Evolutionary conservation across 768 basidiomycete species (phyloP).

Genomic region (Suillus clintonianus): DNA sequence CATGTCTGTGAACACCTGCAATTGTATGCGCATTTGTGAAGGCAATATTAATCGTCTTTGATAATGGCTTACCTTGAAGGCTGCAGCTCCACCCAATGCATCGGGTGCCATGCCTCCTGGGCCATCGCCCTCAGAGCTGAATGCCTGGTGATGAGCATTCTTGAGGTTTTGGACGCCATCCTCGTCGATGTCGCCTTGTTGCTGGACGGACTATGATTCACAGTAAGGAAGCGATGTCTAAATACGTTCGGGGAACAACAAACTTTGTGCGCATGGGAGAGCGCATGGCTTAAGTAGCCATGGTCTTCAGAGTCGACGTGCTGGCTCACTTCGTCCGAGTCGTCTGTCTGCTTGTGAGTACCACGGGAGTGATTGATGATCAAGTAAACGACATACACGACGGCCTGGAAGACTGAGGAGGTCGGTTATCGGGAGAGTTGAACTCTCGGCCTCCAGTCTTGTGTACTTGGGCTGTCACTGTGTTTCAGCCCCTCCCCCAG

Average conservation of each 20-base stretch:
- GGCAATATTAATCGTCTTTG: no score
- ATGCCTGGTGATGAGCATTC: slow-evolving; percentile 62
- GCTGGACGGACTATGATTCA: slow-evolving; percentile 30
- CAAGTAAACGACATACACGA: slow-evolving; percentile 21
- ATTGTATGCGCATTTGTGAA: slow-evolving; percentile 11
- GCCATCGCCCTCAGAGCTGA: slow-evolving; percentile 41
- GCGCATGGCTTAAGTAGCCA: slow-evolving; percentile 52
- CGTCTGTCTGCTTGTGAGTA: slow-evolving; percentile 43
- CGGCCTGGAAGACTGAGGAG: slow-evolving; percentile 16
- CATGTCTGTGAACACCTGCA: slow-evolving; percentile 54
- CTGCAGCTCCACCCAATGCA: slow-evolving; percentile 76
- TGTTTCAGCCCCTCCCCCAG: no score
- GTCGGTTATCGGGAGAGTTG: slow-evolving; percentile 54
- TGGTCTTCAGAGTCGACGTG: slow-evolving; percentile 44
- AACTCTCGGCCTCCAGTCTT: slow-evolving; percentile 69
- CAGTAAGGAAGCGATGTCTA: not conserved
- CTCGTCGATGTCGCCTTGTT: slow-evolving; percentile 64
- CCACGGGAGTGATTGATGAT: not conserved
- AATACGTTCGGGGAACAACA: slow-evolving; percentile 5
- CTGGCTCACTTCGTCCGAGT: slow-evolving; percentile 62
- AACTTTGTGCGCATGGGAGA: slow-evolving; percentile 54
- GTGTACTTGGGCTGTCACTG: slow-evolving; percentile 39
- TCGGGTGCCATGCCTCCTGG: slow-evolving; percentile 56
- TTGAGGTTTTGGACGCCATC: slow-evolving; percentile 45
- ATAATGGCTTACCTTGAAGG: slow-evolving; percentile 54